phyloP scores from a whole-genome alignment of 768 basidiomycete species.

The Mycena galericulata region DNA sequence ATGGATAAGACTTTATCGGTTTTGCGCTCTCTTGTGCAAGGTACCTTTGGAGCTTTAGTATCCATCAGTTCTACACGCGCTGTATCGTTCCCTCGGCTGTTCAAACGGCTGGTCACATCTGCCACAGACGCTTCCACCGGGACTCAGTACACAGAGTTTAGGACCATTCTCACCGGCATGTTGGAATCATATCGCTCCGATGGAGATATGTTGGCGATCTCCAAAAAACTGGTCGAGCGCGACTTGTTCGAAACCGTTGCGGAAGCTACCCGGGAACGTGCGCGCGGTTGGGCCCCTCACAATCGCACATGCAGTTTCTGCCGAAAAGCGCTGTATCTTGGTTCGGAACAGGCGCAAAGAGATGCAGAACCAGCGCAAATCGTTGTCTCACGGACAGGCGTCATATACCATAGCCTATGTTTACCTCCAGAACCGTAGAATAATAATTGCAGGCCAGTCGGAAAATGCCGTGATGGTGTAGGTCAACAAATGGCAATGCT shows the following conservation, averaged over 20 bases:
- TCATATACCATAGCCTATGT: conserved; percentile 66
- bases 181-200: conserved; percentile 94
- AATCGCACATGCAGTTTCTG: conserved; percentile 66
- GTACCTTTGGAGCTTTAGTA: conserved; percentile 86
- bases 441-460: conserved; percentile 8
- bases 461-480: no score
- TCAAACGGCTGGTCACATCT: conserved; percentile 90
- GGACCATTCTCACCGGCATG: conserved; percentile 94
- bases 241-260: conserved; percentile 85
- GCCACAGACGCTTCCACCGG: conserved; percentile 64
- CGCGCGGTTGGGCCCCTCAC: conserved; percentile 71
- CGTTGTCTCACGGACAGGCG: conserved; percentile 68
- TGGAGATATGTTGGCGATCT: conserved; percentile 88
- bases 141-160: conserved; percentile 90
- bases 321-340: conserved; percentile 54
- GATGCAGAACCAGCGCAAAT: conserved; percentile 46
- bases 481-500: no score
- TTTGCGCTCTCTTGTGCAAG: conserved; percentile 83
- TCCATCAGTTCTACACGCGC: conserved; percentile 83
- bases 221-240: conserved; percentile 81
- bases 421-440: conserved; percentile 38
- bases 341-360: conserved; percentile 31
- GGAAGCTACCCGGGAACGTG: conserved; percentile 66
- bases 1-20: conserved; percentile 55
- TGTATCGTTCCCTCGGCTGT: conserved; percentile 91